phyloP scores from a whole-genome alignment of 306 rosid species.

The Glycyrrhiza uralensis region DNA sequence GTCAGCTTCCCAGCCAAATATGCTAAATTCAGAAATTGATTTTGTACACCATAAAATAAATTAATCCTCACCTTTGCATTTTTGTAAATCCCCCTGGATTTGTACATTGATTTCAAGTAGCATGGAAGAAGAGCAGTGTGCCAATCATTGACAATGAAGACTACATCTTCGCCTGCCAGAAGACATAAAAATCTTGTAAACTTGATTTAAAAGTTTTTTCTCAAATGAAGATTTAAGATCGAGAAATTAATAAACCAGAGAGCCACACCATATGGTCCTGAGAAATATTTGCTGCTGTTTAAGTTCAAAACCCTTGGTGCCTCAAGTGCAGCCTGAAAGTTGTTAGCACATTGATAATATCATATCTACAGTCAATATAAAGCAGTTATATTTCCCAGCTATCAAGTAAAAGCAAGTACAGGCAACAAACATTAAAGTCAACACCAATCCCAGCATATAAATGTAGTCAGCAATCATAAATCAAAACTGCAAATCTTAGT shows the following conservation, averaged over 20 bases:
- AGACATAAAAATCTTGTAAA: constrained; percentile 18
- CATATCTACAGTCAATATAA: background rate
- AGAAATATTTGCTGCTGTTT: constrained; percentile 52
- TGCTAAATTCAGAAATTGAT: background rate
- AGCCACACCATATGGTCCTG: constrained; percentile 76
- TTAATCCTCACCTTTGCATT: constrained; percentile 46
- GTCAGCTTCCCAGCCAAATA: background rate
- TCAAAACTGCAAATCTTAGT: background rate
- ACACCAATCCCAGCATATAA: background rate
- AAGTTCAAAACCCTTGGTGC: constrained; percentile 75
- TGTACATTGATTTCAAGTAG: constrained; percentile 63
- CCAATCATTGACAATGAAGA: constrained; percentile 77
- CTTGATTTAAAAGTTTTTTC: background rate
- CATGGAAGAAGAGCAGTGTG: constrained; percentile 70
- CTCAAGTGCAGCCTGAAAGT: constrained; percentile 70
- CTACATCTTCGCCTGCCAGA: constrained; percentile 64
- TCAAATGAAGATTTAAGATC: background rate
- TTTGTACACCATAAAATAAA: background rate
- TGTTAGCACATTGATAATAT: constrained; percentile 19
- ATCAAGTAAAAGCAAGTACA: background rate
- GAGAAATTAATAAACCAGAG: background rate
- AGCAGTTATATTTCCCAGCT: background rate
- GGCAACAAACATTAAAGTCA: background rate
- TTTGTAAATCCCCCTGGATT: constrained; percentile 49
- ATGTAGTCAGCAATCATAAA: background rate